These are phyloP conservation scores for Fusarium oxysporum DNA, from an alignment of 2,329 filamentous ascomycete species.

Conservation along the genomic window DNA sequence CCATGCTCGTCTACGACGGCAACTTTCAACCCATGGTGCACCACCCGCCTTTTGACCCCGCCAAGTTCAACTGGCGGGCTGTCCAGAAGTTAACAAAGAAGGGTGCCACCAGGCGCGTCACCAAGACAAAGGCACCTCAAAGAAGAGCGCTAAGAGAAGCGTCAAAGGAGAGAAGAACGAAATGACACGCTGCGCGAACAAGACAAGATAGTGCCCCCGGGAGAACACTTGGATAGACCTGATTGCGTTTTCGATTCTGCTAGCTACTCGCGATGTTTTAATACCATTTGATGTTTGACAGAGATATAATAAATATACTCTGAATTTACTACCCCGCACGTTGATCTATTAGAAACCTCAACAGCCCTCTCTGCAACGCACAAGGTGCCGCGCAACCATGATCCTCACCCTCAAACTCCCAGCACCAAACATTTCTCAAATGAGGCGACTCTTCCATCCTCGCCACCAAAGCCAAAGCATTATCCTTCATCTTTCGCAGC, in stretches of 20 bases:
- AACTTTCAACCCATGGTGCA: not conserved
- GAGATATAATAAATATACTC: not conserved
- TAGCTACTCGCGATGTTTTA: not conserved
- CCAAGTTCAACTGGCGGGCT: constrained; percentile 15
- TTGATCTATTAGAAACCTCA: constrained; percentile 36
- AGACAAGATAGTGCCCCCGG: not conserved
- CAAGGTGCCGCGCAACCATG: constrained; percentile 39
- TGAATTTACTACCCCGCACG: not conserved
- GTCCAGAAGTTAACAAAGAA: not conserved
- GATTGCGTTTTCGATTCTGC: not conserved
- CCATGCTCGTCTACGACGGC: not conserved
- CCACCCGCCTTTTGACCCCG: constrained; percentile 10
- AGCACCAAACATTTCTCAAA: constrained; percentile 36
- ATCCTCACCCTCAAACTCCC: constrained; percentile 46
- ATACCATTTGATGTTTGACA: not conserved
- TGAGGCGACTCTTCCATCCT: constrained; percentile 34
- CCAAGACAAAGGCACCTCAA: not conserved
- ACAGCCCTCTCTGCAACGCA: constrained; percentile 36
- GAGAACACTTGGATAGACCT: not conserved
- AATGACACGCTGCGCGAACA: not conserved
- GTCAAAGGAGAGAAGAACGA: not conserved
- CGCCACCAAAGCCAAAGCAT: constrained; percentile 37
- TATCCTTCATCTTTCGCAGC: constrained; percentile 38
- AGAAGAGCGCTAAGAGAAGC: not conserved
- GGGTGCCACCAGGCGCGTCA: not conserved